Base-by-base conservation (phyloP, 2,329 filamentous ascomycete species). In the Lecanicillium sp. region DNA sequence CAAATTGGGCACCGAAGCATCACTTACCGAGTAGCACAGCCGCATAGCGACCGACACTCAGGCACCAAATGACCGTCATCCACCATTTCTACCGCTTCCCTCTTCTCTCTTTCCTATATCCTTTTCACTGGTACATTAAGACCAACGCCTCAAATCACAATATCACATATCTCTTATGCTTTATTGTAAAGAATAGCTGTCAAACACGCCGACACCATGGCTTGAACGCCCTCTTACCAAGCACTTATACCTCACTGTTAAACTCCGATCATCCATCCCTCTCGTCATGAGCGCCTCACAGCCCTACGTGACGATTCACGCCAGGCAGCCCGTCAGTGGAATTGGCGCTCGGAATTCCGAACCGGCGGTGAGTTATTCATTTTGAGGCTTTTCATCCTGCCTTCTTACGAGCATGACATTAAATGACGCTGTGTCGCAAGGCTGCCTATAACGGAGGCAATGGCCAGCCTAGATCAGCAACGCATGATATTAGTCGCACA, bases 401-500 rank as follows among this genome's bases (percentile, higher is more conserved):
- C 28, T 12, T 9, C 19, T 35, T 32, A 35, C 29, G 28, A 16
- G 9, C 33, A 33, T 20, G 36, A 14, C 22, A 2, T 37, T 36
- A 42, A 42, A 42, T 41, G 33, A 29, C 39, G 32, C 37, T 35
- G 16, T 12, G 30, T 17, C 15, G 9, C 22, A 42, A 35, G 15
- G 9, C 25, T 30, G 15, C 32, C 28, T 35, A n/a, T 13, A 35
- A 25, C 30, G 36, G 33, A 35, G 32, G 31, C 35, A 29, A 29
- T 16, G 34, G 33, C 19, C 32, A 34, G 17, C 54, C 59, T 48
- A 57, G 56, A 46, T 60, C 58, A 31, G 57, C 71, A 15, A 77
- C 73, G 12, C 73, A 77, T 50, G 73, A 77, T 50, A 72, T 67
- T 33, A 73, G 72, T 49, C 70, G 73, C 30, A 70, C 74, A 4